Evolutionary conservation across 2,329 filamentous ascomycete species (phyloP), one percentile per base, ranked within the genome.

Genomic region (Sclerotinia spermophila): DNA sequence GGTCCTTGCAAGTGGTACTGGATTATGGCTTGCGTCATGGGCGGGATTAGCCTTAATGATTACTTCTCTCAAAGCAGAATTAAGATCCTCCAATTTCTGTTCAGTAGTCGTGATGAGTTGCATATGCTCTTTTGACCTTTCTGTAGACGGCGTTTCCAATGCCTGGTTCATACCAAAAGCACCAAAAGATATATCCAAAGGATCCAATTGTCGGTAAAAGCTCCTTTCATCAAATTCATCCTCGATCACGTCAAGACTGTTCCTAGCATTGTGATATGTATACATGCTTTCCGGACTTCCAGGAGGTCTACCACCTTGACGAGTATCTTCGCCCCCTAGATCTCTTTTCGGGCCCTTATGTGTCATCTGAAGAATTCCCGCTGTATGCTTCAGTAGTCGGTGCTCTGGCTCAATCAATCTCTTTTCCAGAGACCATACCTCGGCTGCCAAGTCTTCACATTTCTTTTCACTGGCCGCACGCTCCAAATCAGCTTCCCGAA

Each of bases 341-440:
- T 82, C 82, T 75, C 85, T 83, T 74, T 85, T 84, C n/a, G 91
- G 84, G 0, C 87, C 89, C 76, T 90, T 91, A 81, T 98, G 94
- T 13, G 94, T 96, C 80, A 97, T 87, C 79, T 97, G 94, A 68
- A 99, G 83, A 53, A 99, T 92, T 59, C 93, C 95, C 21, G 96
- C 94, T 0, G 95, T 98, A 79, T 99, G 96, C 79, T 95, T 90
- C 66, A 98, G 83, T 59, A 99, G 83, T 73, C 89, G 88, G 76
- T 87, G 87, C 77, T 96, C 92, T 13, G 92, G 87, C 71, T 91
- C 86, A 82, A 93, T 89, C 71, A 91, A 83, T 74, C 91, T 84
- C 80, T 92, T 92, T 81, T 97, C 93, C 70, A 97, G 83, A 71
- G 87, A 86, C 82, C 92, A 93, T 51, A 98, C 83, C 77, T 97